Evolutionary conservation across 768 basidiomycete species (phyloP), one percentile per base, ranked within the genome.

Genomic region (Leccinum boreale): DNA sequence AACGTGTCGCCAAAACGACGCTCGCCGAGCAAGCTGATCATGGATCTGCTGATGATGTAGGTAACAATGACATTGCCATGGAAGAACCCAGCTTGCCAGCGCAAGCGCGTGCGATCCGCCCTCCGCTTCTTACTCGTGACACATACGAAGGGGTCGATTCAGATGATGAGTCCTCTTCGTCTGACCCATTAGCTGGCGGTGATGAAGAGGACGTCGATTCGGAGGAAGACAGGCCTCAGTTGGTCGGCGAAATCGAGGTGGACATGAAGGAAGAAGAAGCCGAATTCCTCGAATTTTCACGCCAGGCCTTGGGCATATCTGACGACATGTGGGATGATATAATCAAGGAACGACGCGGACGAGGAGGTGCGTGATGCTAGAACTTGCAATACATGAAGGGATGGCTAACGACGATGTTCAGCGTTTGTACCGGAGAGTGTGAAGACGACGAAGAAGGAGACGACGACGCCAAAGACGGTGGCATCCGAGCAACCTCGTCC

Each of bases 201-300:
- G 79, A 75, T 4, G 79, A 75, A 1, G 84, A 82, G 51, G 76
- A 79, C 31, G 73, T 70, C 9, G 89, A 89, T 55, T 83, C 80
- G 4, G 93, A 90, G 44, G 90, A 92, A 55, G 92, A 94, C 50
- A 76, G 77, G n/a, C 92, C 93, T 0, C 86, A 89, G 64, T 80
- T 95, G 3, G 85, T 91, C 2, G 91, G 87, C 15, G 90, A 94
- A 21, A 74, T 93, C 4, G 94, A 94, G 65, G 80, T 94, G 33
- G 89, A 97, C 63, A 96, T 98, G 93, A 84, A 79, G 1, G 88
- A 92, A 64, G 97, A 99, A 73, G 84, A 92, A 73, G 93, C 90
- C 64, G 96, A 97, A 63, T 99, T 98, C 63, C 74, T 99, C 29
- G 90, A 93, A 73, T 99, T 99, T 72, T 90, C 97, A 12, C 85